Base-by-base conservation (phyloP, 768 basidiomycete species). In the Podaxis carcinomalis region DNA sequence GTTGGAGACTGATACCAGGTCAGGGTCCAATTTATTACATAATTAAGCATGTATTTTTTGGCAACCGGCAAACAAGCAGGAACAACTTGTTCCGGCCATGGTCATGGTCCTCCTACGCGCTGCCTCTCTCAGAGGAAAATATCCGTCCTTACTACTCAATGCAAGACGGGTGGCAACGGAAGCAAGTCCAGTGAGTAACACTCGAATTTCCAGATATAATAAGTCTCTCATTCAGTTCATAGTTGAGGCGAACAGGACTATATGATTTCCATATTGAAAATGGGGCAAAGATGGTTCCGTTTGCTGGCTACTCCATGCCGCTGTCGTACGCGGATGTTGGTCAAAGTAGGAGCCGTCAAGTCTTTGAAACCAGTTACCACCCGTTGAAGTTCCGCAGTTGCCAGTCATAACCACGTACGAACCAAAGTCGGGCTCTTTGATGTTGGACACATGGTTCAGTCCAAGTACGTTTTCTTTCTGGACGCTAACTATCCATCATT, bases 361-460 rank as follows among this genome's bases (percentile, higher is more conserved):
- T 44, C 7, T 44, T 2, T 16, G 6, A 44, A 16, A 16, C 14
- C 7, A 6, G 14, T 7, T 14, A n/a, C 42, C 7, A 5, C 6
- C 19, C 19, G 16, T n/a, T 44, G 42, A 44, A 19, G 5, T 9
- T 40, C 49, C 49, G 32, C 71, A 97, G 95, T 93, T 56, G 86
- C 89, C 7, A 94, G 92, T 66, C 96, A 99, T 74, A 85, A 89
- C 49, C 90, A 98, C 68, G 92, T 95, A 54, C 87, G 97, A 44
- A 83, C 77, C 11, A 82, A 81, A 37, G 92, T 84, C 0, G 95
- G 95, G 0, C 78, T 99, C 35, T 99, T 99, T 71, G 97, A 99
- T 69, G 97, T 99, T 27, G 93, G 93, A 21, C 97, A 99, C 74
- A 99, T 99, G 96, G 91, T 98, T 14, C 96, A 98, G 72, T 85